These are phyloP conservation scores for Mycena vitilis DNA, from an alignment of 768 basidiomycete species.

Conservation along the genomic window DNA sequence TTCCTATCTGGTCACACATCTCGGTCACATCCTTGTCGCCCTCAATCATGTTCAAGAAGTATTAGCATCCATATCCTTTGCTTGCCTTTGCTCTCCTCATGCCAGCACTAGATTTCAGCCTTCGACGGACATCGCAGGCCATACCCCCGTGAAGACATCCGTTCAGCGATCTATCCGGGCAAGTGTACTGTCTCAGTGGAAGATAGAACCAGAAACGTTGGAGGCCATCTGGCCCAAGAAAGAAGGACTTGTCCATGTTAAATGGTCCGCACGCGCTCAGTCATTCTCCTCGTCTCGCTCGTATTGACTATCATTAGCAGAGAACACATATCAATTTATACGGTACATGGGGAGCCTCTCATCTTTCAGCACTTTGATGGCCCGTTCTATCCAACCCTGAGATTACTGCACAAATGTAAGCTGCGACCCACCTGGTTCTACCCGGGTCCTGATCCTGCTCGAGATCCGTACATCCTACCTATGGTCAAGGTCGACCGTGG, in stretches of 20 bases:
- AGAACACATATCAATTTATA: conserved; percentile 95
- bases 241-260: conserved; percentile 90
- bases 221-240: conserved; percentile 99
- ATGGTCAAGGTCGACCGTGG: conserved; percentile 93
- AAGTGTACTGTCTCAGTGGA: conserved; percentile 84
- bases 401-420: conserved; percentile 91
- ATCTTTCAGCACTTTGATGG: conserved; percentile 98
- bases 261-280: conserved; percentile 74
- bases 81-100: conserved; percentile 29
- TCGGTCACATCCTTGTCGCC: not conserved
- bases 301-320: conserved; percentile 66
- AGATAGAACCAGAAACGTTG: conserved; percentile 80
- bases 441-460: conserved; percentile 22
- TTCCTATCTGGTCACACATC: conserved; percentile 6
- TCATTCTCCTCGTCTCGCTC: conserved; percentile 27
- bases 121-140: conserved; percentile 86
- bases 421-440: conserved; percentile 39
- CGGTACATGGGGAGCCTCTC: conserved; percentile 86
- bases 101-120: conserved; percentile 67
- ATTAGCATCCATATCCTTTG: conserved; percentile 25
- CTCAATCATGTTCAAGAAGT: conserved; percentile 83
- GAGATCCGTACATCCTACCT: conserved; percentile 93
- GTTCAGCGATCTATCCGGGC: conserved; percentile 91
- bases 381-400: conserved; percentile 89
- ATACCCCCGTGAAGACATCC: conserved; percentile 93